Conservation (phyloP, 768 basidiomycete species). For the Tubosaeta sp. region DNA sequence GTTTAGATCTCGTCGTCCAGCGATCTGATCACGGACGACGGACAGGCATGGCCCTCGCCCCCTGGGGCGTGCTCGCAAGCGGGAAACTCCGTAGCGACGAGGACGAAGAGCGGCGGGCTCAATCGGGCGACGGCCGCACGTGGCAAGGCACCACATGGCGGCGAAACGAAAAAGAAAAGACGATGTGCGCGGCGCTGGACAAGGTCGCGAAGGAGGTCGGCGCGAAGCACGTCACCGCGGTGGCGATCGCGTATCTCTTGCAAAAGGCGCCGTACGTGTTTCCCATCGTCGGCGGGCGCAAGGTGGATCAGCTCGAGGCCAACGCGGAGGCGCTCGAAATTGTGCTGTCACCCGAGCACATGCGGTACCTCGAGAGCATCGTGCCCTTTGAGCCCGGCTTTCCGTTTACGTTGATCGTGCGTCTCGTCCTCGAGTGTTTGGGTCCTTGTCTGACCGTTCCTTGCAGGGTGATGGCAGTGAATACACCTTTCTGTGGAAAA, state of each 20-base stretch:
- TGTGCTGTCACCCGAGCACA: slow-evolving; percentile 41
- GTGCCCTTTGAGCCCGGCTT: slow-evolving; percentile 47
- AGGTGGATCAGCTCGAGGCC: slow-evolving; percentile 45
- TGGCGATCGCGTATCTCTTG: slow-evolving; percentile 45
- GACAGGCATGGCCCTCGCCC: slow-evolving; percentile 31
- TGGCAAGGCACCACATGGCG: slow-evolving; percentile 36
- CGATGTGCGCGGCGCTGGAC: slow-evolving; percentile 42
- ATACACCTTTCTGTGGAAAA: slow-evolving; percentile 9
- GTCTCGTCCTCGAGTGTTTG: slow-evolving; percentile 9
- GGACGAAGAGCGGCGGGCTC: slow-evolving; percentile 27
- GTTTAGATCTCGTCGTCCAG: neutral
- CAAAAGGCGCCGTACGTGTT: slow-evolving; percentile 52
- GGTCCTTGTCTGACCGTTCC: neutral
- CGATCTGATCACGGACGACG: neutral
- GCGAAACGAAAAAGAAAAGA: slow-evolving; percentile 42
- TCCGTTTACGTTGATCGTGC: slow-evolving; percentile 30
- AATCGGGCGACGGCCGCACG: slow-evolving; percentile 27
- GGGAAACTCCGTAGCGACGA: slow-evolving; percentile 32
- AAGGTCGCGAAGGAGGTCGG: slow-evolving; percentile 50
- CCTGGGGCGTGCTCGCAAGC: slow-evolving; percentile 33
- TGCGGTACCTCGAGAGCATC: slow-evolving; percentile 40
- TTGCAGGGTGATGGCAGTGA: slow-evolving; percentile 27
- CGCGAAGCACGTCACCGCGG: slow-evolving; percentile 41
- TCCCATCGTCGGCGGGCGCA: slow-evolving; percentile 49
- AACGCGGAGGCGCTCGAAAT: slow-evolving; percentile 52